Conservation (phyloP, 345 rosid genomes). For the Citrus sinensis region DVS_A1.0 CM039163.1:51701501-51702000, state of each 20-base stretch:
- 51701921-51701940: background rate
- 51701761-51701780: constrained; percentile 28
- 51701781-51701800: constrained; percentile 38
- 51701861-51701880: constrained; percentile 4
- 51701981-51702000: background rate
- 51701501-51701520: background rate
- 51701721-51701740: constrained; percentile 18
- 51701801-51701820: constrained; percentile 29
- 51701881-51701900: background rate
- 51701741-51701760: constrained; percentile 20
- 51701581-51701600: background rate
- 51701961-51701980: background rate
- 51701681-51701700: constrained; percentile 21
- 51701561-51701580: too few species aligned
- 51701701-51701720: constrained; percentile 20
- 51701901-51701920: background rate
- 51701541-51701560: background rate
- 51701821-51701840: constrained; percentile 37
- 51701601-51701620: background rate
- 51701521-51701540: background rate
- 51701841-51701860: constrained; percentile 35
- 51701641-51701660: constrained; percentile 18
- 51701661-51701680: background rate
- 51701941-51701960: background rate
- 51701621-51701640: background rate